These are phyloP conservation scores for Epicoccum sorghinum DNA, from an alignment of 2,329 filamentous ascomycete genomes.

Conservation along the genomic window DNA sequence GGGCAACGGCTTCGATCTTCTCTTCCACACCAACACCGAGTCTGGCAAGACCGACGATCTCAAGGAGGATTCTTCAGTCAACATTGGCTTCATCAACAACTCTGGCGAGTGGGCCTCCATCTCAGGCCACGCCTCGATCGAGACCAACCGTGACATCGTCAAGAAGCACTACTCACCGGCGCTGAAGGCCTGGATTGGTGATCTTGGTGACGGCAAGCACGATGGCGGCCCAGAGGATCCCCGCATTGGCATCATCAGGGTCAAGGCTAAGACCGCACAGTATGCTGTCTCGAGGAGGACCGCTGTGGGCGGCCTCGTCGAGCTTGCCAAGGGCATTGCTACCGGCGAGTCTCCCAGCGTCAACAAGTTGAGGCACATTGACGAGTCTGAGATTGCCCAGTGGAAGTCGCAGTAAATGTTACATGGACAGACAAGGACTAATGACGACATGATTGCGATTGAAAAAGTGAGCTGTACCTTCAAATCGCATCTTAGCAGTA, in stretches of 20 bases:
- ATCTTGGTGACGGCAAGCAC: constrained; percentile 78
- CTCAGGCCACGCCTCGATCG: constrained; percentile 72
- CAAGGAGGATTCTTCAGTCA: constrained; percentile 72
- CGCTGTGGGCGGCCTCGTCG: constrained; percentile 66
- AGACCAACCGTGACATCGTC: constrained; percentile 71
- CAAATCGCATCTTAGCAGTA: background rate
- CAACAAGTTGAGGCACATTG: constrained; percentile 78
- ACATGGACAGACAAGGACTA: background rate
- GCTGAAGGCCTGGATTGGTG: constrained; percentile 85
- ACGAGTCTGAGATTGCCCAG: constrained; percentile 53
- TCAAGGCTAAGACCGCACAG: constrained; percentile 73
- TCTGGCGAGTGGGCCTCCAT: constrained; percentile 87
- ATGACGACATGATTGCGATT: background rate
- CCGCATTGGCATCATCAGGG: constrained; percentile 79
- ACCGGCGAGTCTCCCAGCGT: constrained; percentile 74
- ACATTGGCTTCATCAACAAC: constrained; percentile 78
- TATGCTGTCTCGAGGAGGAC: constrained; percentile 71
- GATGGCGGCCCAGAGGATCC: constrained; percentile 83
- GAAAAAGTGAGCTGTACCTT: background rate
- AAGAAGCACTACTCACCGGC: constrained; percentile 71
- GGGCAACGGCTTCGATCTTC: constrained; percentile 75
- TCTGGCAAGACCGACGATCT: constrained; percentile 88
- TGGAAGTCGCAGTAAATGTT: constrained; percentile 41
- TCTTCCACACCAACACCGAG: constrained; percentile 92
- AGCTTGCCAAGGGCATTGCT: constrained; percentile 76